These are phyloP conservation scores for Cucurbita pepo DNA, from an alignment of 306 rosid genomes.

Conservation along the genomic window DNA sequence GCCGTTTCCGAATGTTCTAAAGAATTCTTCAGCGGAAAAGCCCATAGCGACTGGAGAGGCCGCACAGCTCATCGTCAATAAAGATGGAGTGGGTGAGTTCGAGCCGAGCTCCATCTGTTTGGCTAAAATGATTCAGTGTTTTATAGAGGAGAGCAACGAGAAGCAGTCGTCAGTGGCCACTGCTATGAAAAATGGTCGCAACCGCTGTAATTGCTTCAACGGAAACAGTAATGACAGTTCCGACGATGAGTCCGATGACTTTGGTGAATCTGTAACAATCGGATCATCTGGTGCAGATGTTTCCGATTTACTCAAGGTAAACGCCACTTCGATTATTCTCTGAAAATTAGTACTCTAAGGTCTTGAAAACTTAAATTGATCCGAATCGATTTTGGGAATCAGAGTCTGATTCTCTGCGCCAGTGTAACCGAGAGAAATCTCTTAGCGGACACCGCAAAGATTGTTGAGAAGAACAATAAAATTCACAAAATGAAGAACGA, in stretches of 20 bases:
- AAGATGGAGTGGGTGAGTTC: conserved; percentile 30
- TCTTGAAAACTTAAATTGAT: background rate
- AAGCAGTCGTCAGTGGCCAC: conserved; percentile 31
- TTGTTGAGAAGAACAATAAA: conserved; percentile 69
- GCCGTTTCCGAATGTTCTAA: conserved; percentile 54
- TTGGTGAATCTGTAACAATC: conserved; percentile 30
- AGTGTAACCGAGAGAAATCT: conserved; percentile 75
- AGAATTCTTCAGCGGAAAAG: conserved; percentile 44
- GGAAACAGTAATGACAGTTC: conserved; percentile 74
- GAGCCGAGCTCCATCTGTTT: conserved; percentile 80
- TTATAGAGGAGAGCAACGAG: conserved; percentile 55
- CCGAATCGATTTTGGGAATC: background rate
- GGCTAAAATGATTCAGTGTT: conserved; percentile 87
- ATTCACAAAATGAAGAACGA: conserved; percentile 52
- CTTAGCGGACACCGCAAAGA: conserved; percentile 69
- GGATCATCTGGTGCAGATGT: conserved; percentile 55
- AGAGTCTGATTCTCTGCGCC: conserved; percentile 57
- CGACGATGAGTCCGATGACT: conserved; percentile 68
- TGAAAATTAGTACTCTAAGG: background rate
- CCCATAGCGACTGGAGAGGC: background rate
- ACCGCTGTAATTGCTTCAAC: conserved; percentile 89
- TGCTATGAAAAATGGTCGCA: conserved; percentile 38
- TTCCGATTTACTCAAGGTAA: conserved; percentile 62
- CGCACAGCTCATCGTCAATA: conserved; percentile 16
- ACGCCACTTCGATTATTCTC: background rate